Evolutionary conservation across 1,284 basidiomycete species (phyloP), one percentile per base, ranked within the genome.

Genomic region (Cutaneotrichosporon sp.): DNA sequence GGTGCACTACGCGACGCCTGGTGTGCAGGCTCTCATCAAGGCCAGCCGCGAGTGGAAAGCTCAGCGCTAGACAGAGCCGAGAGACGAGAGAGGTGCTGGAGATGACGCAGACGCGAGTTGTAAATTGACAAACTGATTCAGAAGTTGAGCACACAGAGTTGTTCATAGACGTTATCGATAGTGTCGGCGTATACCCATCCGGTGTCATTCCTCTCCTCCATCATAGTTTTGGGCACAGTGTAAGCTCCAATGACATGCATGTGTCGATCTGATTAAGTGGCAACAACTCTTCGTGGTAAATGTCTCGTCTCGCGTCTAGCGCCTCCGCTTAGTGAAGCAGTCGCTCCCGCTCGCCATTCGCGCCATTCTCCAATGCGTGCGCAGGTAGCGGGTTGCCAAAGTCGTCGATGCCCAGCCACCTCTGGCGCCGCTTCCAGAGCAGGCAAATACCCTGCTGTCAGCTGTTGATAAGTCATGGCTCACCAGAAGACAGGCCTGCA

Each of bases 331-430:
- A n/a, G n/a, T n/a, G n/a, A n/a, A n/a, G 44, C 3, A 46, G 33
- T 1, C 22, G 22, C 22, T 9, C 31, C 8, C 27, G 20, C 14
- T 49, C 35, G 27, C 34, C 33, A n/a, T 35, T 26, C n/a, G n/a
- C n/a, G 22, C 25, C 37, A 25, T 29, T 12, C 45, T 37, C 33
- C 16, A 12, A 6, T 9, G 26, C 31, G 4, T 6, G 14, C 29
- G 27, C n/a, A 5, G 68, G 38, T 11, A 41, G 38, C 0, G 85
- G 82, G 32, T 81, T 77, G 0, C 96, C 94, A 67, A 94, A 98
- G 74, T 97, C 94, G 70, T 98, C 91, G 49, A 97, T 81, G n/a
- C 84, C 83, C 4, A 90, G 79, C 20, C 78, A 76, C 44, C 74
- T 78, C 69, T 97, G 92, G 24, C 88, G 81, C 25, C 80, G 59